Conservation (phyloP, 192 early-diverging fungal species). For the Oehlia diaphana region DNA sequence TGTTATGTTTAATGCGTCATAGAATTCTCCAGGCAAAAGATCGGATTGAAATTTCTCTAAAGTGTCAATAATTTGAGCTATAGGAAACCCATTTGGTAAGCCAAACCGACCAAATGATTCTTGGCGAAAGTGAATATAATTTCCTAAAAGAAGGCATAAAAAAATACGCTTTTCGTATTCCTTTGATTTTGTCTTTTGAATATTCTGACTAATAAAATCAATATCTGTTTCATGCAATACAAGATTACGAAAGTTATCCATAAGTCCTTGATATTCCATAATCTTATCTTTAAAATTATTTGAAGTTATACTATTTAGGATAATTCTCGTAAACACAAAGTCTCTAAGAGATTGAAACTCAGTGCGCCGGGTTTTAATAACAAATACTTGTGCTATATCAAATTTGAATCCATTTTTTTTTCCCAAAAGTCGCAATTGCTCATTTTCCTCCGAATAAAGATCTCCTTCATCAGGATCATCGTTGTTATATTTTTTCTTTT, state of each 20-base stretch:
- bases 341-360: background rate
- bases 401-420: background rate
- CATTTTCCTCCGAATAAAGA: background rate
- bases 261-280: background rate
- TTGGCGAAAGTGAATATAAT: background rate
- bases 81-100: background rate
- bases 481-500: no score
- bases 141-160: constrained; percentile 6
- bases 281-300: constrained; percentile 3
- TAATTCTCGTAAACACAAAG: background rate
- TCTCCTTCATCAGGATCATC: background rate
- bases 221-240: background rate
- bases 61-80: background rate
- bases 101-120: background rate
- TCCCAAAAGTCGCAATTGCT: background rate
- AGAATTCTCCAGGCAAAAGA: background rate
- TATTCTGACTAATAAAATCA: background rate
- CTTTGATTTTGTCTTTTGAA: background rate
- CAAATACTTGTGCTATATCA: background rate
- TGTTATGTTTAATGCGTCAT: background rate
- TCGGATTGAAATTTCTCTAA: constrained; percentile 7
- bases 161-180: constrained; percentile 12
- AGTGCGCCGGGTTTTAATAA: background rate
- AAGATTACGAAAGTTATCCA: background rate
- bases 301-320: background rate